Percentiles rank a stretch among this genome's conserved stretches.
phyloP scores from a whole-genome alignment of 2,329 filamentous ascomycete genomes.

The Cercospora brassicicola region DNA sequence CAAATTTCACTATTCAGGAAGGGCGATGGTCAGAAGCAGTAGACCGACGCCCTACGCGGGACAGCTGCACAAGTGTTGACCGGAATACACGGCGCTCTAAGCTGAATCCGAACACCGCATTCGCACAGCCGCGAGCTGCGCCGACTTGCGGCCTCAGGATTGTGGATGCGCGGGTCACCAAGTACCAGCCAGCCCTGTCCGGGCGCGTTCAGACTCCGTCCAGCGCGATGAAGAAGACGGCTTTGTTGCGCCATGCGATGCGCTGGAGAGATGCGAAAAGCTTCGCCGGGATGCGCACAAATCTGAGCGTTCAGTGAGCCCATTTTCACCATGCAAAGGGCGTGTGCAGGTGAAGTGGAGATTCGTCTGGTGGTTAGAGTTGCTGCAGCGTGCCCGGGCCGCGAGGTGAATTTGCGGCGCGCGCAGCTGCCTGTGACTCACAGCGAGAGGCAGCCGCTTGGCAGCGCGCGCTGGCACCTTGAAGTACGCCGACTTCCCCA shows the following conservation, averaged over 20 bases:
- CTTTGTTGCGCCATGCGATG: background rate
- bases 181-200: constrained; percentile 6
- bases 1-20: background rate
- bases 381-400: background rate
- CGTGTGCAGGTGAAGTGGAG: background rate
- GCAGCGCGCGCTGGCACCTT: background rate
- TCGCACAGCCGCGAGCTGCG: constrained; percentile 1
- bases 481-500: background rate
- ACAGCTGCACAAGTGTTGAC: background rate
- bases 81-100: background rate
- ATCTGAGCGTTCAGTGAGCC: background rate
- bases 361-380: background rate
- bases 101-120: constrained; percentile 9
- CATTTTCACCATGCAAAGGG: background rate
- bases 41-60: constrained; percentile 3
- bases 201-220: background rate
- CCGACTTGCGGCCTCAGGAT: constrained; percentile 14
- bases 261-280: background rate
- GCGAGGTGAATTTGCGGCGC: background rate
- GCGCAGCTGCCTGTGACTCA: background rate
- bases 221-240: background rate
- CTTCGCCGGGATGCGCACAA: background rate
- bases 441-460: background rate
- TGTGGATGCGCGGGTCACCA: background rate
- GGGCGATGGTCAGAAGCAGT: background rate